phyloP scores from a whole-genome alignment of 306 rosid genomes.

The Vicia villosa region DNA sequence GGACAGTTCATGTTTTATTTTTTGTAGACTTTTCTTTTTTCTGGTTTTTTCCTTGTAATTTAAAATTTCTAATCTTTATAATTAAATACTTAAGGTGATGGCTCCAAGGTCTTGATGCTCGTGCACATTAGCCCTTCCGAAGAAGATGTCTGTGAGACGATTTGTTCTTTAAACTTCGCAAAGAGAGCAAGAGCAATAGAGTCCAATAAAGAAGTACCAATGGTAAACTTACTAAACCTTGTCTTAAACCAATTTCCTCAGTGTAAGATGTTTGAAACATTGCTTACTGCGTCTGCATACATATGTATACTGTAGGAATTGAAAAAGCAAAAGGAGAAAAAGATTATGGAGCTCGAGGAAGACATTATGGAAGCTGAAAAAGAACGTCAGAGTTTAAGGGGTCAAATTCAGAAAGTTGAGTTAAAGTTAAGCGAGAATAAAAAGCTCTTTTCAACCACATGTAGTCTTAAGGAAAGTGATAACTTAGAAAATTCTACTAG shows the following conservation, averaged over 20 bases:
- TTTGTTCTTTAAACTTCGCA: conserved; percentile 86
- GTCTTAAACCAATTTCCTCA: conserved; percentile 15
- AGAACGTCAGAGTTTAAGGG: conserved; percentile 52
- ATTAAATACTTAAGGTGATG: conserved; percentile 59
- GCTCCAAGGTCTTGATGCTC: conserved; percentile 92
- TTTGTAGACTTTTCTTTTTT: not conserved
- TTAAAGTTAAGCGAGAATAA: conserved; percentile 52
- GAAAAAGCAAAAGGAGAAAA: conserved; percentile 73
- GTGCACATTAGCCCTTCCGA: conserved; percentile 87
- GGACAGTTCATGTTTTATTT: conserved; percentile 21
- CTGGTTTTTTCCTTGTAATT: not conserved
- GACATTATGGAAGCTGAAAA: conserved; percentile 71
- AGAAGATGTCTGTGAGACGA: conserved; percentile 80
- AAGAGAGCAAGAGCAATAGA: conserved; percentile 82
- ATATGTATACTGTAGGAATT: conserved; percentile 56
- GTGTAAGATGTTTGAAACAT: conserved; percentile 27
- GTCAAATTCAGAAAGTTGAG: conserved; percentile 59
- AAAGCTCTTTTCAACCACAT: conserved; percentile 43
- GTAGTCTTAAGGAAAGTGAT: conserved; percentile 44
- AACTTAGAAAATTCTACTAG: conserved; percentile 35
- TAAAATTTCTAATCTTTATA: conserved; percentile 24
- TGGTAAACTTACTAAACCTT: conserved; percentile 51
- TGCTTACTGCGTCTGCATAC: conserved; percentile 30
- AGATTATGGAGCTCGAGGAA: conserved; percentile 62
- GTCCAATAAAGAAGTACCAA: conserved; percentile 60